A percentile compares a stretch with the other conserved stretches of the same genome.
phyloP scores from a whole-genome alignment of 164 flowering plant species.

The Nymphaea thermarum region DNA sequence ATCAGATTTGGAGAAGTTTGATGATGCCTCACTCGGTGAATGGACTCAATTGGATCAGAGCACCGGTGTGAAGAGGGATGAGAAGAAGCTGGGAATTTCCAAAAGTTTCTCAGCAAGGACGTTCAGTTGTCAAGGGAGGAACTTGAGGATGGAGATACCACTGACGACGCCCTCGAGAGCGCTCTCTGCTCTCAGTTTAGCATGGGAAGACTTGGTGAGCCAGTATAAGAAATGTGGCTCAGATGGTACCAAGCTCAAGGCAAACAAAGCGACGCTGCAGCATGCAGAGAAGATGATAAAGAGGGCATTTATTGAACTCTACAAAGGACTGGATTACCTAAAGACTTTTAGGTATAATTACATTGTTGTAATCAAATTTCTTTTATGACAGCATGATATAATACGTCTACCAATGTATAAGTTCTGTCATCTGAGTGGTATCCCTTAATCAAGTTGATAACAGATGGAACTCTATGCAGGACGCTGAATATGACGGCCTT shows the following conservation, averaged over 20 bases:
- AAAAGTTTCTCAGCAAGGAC: conserved; percentile 32
- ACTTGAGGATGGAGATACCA: conserved; percentile 64
- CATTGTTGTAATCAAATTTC: not conserved
- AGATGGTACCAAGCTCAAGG: conserved; percentile 37
- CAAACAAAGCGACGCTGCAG: conserved; percentile 68
- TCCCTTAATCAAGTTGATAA: too few species aligned
- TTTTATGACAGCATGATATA: too few species aligned
- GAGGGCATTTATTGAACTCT: conserved; percentile 77
- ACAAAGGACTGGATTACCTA: conserved; percentile 81
- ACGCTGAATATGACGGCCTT: conserved; percentile 97
- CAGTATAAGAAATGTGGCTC: conserved; percentile 55
- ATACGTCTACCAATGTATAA: too few species aligned
- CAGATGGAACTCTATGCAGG: conserved; percentile 24
- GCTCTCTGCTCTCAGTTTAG: conserved; percentile 61
- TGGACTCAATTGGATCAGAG: not conserved
- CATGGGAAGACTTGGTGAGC: conserved; percentile 65
- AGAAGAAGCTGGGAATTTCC: conserved; percentile 34
- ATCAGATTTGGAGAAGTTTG: not conserved
- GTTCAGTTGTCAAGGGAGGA: conserved; percentile 65
- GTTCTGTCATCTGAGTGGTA: too few species aligned
- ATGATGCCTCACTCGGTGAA: not conserved
- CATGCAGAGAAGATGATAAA: conserved; percentile 94
- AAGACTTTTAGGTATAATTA: conserved; percentile 57
- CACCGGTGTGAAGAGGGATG: conserved; percentile 20
- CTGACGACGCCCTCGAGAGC: conserved; percentile 74